Evolutionary conservation across 768 basidiomycete species (phyloP), one percentile per base, ranked within the genome.

Genomic region (Boletus rex-veris): DNA sequence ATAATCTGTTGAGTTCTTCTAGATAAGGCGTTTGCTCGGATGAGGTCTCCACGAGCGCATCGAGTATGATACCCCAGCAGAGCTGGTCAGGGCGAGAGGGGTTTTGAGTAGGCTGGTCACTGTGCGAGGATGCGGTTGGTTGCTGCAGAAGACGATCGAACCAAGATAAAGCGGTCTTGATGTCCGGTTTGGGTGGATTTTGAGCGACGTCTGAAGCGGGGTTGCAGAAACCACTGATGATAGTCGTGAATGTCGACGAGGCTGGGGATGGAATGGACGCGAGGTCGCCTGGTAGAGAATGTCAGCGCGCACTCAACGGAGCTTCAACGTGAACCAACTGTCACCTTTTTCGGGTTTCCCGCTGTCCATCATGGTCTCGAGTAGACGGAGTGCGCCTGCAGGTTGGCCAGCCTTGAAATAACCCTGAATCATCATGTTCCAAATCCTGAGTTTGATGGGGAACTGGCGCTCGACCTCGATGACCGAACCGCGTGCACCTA

Each of bases 371-470:
- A 93, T 92, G 57, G 77, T 70, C 51, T 88, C 83, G 39, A 94
- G 71, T 3, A 93, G 68, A 21, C 68, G 80, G 10, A 92, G 62
- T 9, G 84, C 92, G 42, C 78, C 80, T 19, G 81, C 82, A 0
- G 86, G 77, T 47, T 82, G 71, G 1, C 83, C 83, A 37, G 74
- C 78, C 37, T 74, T 77, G 75, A 94, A 86, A 68, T 89, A 86
- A 0, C 84, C 78, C 45, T 83, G 77, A 35, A 94, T 82, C 85
- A 92, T 90, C 61, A 79, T 74, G 59, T 90, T 88, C 82, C 83
- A 92, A 3, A 85, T 73, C 37, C 74, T 65, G 42, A 86, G 71
- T 47, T 79, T 76, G 19, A 72, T 69, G 30, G 68, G 64, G 30
- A 49, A 54, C 45, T 53, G 43, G 24, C 57, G 47, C 10, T 55